Evolutionary conservation across 345 rosid genomes (phyloP).

Genomic region (Pistacia atlantica): DNA sequence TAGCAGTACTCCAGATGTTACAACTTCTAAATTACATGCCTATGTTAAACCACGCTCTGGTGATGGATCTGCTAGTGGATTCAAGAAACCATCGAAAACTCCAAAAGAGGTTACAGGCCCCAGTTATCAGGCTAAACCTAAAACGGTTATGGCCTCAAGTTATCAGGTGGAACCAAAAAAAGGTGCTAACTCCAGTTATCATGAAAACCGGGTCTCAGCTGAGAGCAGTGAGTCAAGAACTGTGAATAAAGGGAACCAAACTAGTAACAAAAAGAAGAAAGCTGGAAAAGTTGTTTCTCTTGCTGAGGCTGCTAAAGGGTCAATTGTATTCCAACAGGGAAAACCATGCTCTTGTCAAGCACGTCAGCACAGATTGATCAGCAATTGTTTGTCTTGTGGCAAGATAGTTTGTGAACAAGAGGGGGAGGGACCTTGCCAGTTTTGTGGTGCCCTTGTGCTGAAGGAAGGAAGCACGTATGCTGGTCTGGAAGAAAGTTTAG

Average conservation of each 20-base stretch:
- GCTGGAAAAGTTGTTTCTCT: constrained; percentile 81
- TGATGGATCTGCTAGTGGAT: constrained; percentile 39
- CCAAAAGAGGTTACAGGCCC: constrained; percentile 47
- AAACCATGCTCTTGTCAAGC: constrained; percentile 96
- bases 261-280: constrained; percentile 78
- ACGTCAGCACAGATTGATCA: constrained; percentile 69
- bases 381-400: constrained; percentile 98
- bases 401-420: constrained; percentile 97
- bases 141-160: constrained; percentile 25
- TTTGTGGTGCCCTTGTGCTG: constrained; percentile 85
- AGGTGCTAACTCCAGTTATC: constrained; percentile 19
- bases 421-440: constrained; percentile 93
- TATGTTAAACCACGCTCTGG: constrained; percentile 76
- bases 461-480: constrained; percentile 88
- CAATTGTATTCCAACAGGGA: constrained; percentile 90
- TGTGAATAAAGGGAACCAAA: constrained; percentile 41
- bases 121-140: constrained; percentile 36
- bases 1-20: constrained; percentile 33
- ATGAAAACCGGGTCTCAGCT: constrained; percentile 24
- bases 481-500: constrained; percentile 66
- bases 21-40: constrained; percentile 61
- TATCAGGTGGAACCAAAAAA: constrained; percentile 35
- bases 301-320: constrained; percentile 95
- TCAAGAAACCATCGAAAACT: constrained; percentile 51
- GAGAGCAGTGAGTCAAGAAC: constrained; percentile 32